Conservation (phyloP, 345 rosid genomes). For the Rhodomyrtus tomentosa region DNA sequence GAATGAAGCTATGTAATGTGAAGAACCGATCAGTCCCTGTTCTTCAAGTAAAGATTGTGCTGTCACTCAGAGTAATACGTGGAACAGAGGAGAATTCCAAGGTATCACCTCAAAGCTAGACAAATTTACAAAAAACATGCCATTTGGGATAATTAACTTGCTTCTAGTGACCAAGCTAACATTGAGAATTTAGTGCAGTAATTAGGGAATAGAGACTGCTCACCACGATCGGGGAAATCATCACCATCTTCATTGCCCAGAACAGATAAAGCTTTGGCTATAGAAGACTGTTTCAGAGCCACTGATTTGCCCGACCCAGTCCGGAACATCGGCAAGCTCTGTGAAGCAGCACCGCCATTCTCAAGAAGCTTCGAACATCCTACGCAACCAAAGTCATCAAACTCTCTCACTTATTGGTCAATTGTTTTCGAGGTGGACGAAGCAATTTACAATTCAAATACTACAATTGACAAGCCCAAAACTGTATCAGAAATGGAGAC, state of each 20-base stretch:
- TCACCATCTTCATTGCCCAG: constrained; percentile 17
- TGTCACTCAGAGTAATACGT: background rate
- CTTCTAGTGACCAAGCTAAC: background rate
- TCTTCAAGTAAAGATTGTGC: background rate
- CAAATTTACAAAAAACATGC: background rate
- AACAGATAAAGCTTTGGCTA: constrained; percentile 48
- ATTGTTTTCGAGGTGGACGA: background rate
- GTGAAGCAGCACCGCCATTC: constrained; percentile 10
- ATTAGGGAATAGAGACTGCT: background rate
- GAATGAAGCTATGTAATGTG: background rate
- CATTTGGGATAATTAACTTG: background rate
- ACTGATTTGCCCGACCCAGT: constrained; percentile 60
- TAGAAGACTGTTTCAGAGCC: constrained; percentile 48
- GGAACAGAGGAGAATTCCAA: background rate
- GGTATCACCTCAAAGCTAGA: background rate
- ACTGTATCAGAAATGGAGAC: background rate
- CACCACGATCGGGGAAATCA: constrained; percentile 20
- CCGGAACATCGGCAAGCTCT: constrained; percentile 34
- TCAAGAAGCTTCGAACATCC: constrained; percentile 38
- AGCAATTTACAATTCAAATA: background rate
- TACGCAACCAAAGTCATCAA: background rate
- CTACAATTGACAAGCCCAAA: background rate
- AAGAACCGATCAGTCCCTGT: background rate
- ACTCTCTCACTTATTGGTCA: background rate
- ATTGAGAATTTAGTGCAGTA: background rate